Evolutionary conservation across 208 protist genomes (phyloP).

Genomic region (Crithidia expoeki): DNA sequence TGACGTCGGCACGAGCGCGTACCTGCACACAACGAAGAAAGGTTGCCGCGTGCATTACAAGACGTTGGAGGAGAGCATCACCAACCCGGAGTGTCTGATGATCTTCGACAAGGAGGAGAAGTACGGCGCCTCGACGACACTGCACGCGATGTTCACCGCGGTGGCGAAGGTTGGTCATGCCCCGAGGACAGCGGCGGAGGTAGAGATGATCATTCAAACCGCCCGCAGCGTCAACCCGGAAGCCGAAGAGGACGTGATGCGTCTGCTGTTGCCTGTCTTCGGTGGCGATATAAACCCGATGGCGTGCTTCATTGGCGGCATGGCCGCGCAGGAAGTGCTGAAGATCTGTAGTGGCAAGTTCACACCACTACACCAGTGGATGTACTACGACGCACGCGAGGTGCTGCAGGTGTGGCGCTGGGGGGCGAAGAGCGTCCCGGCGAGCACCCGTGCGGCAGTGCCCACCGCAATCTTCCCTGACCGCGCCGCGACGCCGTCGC

Average conservation of each 20-base stretch:
- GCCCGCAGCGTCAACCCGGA: conserved; percentile 35
- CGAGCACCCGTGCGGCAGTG: background rate
- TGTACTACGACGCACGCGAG: conserved; percentile 97
- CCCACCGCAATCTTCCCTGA: conserved; percentile 13
- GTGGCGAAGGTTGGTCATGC: conserved; percentile 40
- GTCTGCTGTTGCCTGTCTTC: conserved; percentile 55
- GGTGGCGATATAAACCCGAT: conserved; percentile 89
- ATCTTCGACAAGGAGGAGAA: conserved; percentile 91
- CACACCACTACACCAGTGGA: conserved; percentile 95
- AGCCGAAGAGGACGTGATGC: conserved; percentile 44
- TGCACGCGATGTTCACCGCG: conserved; percentile 85
- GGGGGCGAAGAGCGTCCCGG: conserved; percentile 22
- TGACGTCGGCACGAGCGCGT: conserved; percentile 68
- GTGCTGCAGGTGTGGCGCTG: conserved; percentile 57
- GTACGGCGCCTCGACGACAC: conserved; percentile 49
- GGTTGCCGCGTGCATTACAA: conserved; percentile 55
- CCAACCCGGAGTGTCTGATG: conserved; percentile 55
- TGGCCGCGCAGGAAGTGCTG: conserved; percentile 96
- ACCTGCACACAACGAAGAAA: conserved; percentile 93
- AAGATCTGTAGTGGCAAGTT: conserved; percentile 97
- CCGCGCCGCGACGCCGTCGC: conserved; percentile 24
- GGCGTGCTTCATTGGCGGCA: conserved; percentile 93
- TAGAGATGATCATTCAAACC: conserved; percentile 33
- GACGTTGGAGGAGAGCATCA: conserved; percentile 58
- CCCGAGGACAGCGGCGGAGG: conserved; percentile 39